Percentiles rank a stretch among this genome's conserved stretches.
Conservation (phyloP, 768 basidiomycete species). For the Naematelia encephala region DNA sequence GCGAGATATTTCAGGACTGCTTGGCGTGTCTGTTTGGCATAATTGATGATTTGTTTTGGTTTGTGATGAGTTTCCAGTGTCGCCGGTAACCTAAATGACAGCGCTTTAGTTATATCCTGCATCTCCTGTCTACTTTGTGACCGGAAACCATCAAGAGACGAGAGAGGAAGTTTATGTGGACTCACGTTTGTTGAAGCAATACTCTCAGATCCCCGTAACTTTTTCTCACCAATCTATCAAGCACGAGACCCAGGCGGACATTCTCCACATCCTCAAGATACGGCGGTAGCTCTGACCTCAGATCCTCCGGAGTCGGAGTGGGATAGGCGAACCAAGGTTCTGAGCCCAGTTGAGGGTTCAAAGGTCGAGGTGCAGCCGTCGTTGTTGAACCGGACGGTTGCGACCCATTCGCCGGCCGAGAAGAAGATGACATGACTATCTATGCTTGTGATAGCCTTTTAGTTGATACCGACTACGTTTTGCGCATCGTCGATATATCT, state of each 20-base stretch:
- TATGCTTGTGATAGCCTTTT: background rate
- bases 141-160: background rate
- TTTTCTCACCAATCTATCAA: slow-evolving; percentile 31
- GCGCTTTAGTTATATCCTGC: background rate
- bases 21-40: slow-evolving; percentile 39
- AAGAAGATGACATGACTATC: background rate
- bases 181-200: slow-evolving; percentile 33
- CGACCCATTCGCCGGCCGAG: background rate
- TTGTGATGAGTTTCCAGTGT: slow-evolving; percentile 21
- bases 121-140: background rate
- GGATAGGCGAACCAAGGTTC: slow-evolving; percentile 40
- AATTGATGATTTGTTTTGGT: slow-evolving; percentile 39
- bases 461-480: background rate
- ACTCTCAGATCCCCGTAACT: slow-evolving; percentile 37
- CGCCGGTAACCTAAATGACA: slow-evolving; percentile 26
- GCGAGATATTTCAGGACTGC: slow-evolving; percentile 41
- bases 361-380: background rate
- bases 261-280: slow-evolving; percentile 33
- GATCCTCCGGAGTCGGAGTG: slow-evolving; percentile 28
- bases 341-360: slow-evolving; percentile 35
- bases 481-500: background rate
- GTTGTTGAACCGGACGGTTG: background rate
- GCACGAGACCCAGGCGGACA: slow-evolving; percentile 27
- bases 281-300: slow-evolving; percentile 41
- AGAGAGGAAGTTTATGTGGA: slow-evolving; percentile 7